A percentile compares a stretch with the other conserved stretches of the same genome.
phyloP scores from a whole-genome alignment of 1,284 basidiomycete genomes.

The Cryptococcus amylolentus region DNA sequence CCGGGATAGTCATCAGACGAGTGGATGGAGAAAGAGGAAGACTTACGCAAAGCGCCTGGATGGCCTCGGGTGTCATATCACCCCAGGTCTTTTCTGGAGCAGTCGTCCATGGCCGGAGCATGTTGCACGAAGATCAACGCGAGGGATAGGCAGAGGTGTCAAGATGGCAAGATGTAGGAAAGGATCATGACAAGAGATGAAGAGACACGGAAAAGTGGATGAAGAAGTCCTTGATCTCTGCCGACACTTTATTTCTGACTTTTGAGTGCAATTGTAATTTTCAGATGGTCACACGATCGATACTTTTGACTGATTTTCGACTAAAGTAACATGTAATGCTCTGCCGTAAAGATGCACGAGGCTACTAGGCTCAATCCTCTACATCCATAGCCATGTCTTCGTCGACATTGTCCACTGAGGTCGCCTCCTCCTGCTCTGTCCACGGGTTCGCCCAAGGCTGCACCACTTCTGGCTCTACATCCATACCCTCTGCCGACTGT shows the following conservation, averaged over 20 bases:
- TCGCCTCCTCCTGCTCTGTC: background rate
- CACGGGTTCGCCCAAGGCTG: background rate
- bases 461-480: background rate
- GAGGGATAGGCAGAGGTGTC: background rate
- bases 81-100: constrained; percentile 11
- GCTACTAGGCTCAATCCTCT: background rate
- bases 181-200: too few relatives aligned
- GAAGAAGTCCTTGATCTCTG: too few relatives aligned
- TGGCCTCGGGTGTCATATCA: constrained; percentile 26
- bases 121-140: too few relatives aligned
- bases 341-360: too few relatives aligned
- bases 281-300: constrained; percentile 1
- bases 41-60: constrained; percentile 23
- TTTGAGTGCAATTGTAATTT: background rate
- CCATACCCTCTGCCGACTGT: constrained; percentile 5
- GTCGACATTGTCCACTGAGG: constrained; percentile 9
- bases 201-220: too few relatives aligned
- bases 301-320: too few relatives aligned
- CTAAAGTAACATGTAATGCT: background rate
- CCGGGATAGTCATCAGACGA: background rate
- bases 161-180: background rate
- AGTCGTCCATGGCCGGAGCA: background rate
- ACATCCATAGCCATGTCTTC: constrained; percentile 18
- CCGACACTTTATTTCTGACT: background rate
- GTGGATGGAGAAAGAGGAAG: background rate